Conservation (phyloP, 23 red algal species). For the Chondrus crispus region DNA sequence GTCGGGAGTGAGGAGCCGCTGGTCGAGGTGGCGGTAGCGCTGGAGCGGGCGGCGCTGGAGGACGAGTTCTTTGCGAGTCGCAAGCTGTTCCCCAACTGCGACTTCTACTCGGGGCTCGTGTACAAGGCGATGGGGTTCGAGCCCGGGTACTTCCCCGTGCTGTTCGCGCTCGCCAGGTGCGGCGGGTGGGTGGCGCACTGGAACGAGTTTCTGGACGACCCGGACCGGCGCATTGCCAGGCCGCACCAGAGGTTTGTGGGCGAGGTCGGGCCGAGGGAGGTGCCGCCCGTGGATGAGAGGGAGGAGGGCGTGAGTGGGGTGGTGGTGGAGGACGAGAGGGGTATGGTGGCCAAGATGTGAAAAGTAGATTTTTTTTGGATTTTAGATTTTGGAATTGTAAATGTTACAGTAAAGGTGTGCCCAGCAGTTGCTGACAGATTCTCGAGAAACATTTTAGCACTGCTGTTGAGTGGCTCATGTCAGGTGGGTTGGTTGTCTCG, state of each 20-base stretch:
- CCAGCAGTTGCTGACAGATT: too few species aligned
- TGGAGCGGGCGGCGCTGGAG: constrained; percentile 73
- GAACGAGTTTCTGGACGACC: constrained; percentile 82
- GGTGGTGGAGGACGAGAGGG: too few species aligned
- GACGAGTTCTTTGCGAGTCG: constrained; percentile 89
- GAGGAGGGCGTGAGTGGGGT: too few species aligned
- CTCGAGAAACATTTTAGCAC: too few species aligned
- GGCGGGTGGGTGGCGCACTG: constrained; percentile 95
- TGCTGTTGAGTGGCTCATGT: too few species aligned
- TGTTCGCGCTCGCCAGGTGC: constrained; percentile 85
- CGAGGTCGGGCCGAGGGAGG: neutral
- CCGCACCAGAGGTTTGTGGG: constrained; percentile 64
- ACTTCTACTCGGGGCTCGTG: constrained; percentile 96
- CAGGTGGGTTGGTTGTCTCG: too few species aligned
- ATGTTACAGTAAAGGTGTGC: too few species aligned
- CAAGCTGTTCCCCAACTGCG: constrained; percentile 94
- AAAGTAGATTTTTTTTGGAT: too few species aligned
- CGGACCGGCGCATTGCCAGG: constrained; percentile 64
- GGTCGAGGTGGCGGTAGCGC: constrained; percentile 68
- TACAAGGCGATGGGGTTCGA: constrained; percentile 89
- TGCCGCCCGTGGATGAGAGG: constrained; percentile 21
- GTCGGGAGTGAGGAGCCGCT: constrained; percentile 69
- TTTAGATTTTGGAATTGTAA: too few species aligned
- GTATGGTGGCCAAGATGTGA: too few species aligned
- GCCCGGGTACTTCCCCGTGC: constrained; percentile 71